Base-by-base conservation (phyloP, 2,329 filamentous ascomycete genomes). In the Coleophoma eucalyptorum region DNA sequence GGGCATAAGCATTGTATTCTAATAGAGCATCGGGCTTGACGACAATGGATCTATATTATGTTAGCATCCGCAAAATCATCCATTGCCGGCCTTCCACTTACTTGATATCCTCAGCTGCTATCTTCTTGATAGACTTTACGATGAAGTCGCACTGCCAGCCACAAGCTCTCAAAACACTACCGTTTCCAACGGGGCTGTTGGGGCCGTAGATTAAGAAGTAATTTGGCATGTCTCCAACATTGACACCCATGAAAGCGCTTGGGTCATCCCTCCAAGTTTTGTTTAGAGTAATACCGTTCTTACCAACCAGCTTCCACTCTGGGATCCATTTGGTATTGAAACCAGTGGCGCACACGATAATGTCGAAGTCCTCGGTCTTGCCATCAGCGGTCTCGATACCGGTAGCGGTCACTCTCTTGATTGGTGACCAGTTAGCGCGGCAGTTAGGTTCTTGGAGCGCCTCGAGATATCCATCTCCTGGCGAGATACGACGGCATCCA, bases 391-490 rank as follows among this genome's bases (percentile, higher is more conserved):
- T 59, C 34, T 63, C 45, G 8, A 70, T 58, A 3, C 68, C 65
- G 3, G 52, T 61, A 33, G 61, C 56, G 1, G 67, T 70, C 43
- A 71, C 80, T 0, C 73, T 69, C 18, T 72, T 70, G 59, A 86
- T 86, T 0, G 64, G 72, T 0, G 19, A 15, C 42, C 42, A 44
- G 42, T 26, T 26, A 16, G 19, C 19, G 8, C 6, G 26, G 21
- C 18, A 21, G 32, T 68, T 65, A 3, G 49, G 34, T 50, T 62
- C 56, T 37, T 65, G 59, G 5, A 67, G 53, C 2, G 64, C 57
- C n/a, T 69, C 66, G 43, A 67, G 64, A 50, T 68, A 68, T 32
- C 63, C 61, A 55, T 90, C 80, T 96, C 97, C 88, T 96, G 92
- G 92, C 96, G 93, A 92, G 94, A 89, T 19, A 93, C 50, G 46